Percentiles rank a stretch among this genome's conserved stretches.
These are phyloP conservation scores for Rhytidhysteron rufulum DNA, from an alignment of 2,329 filamentous ascomycete species.

Conservation along the genomic window DNA sequence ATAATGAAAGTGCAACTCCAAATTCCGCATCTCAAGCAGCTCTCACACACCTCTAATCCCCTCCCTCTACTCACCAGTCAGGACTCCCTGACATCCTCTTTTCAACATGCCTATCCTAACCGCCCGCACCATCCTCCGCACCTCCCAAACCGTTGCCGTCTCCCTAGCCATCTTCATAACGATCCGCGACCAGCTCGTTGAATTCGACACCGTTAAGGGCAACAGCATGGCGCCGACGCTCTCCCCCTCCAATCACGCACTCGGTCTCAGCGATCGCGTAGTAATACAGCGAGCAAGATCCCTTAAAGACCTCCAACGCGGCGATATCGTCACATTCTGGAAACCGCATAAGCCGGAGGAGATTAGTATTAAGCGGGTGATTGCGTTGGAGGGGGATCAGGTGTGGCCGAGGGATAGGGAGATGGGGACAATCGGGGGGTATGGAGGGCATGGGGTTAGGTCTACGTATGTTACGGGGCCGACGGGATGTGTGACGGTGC, in stretches of 20 bases:
- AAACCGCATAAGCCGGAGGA: constrained; percentile 64
- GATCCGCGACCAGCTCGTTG: constrained; percentile 40
- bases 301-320: constrained; percentile 30
- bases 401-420: constrained; percentile 55
- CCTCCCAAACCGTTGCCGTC: constrained; percentile 12
- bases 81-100: background rate
- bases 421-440: constrained; percentile 28
- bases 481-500: constrained; percentile 48
- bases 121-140: constrained; percentile 11
- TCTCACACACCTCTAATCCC: constrained; percentile 3
- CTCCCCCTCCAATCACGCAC: constrained; percentile 37
- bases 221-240: constrained; percentile 45
- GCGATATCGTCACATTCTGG: constrained; percentile 44
- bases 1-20: too few species aligned
- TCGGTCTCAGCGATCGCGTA: constrained; percentile 36
- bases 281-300: constrained; percentile 30
- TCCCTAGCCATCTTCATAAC: constrained; percentile 18
- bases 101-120: background rate
- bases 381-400: constrained; percentile 75
- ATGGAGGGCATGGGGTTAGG: constrained; percentile 28
- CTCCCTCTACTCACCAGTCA: background rate
- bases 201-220: constrained; percentile 36
- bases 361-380: constrained; percentile 74
- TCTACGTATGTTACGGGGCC: constrained; percentile 11
- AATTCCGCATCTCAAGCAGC: too few species aligned